A percentile compares a stretch with the other conserved stretches of the same genome.
These are phyloP conservation scores for Beverwykella pulmonaria DNA, from an alignment of 495 filamentous ascomycete genomes.

Conservation along the genomic window DNA sequence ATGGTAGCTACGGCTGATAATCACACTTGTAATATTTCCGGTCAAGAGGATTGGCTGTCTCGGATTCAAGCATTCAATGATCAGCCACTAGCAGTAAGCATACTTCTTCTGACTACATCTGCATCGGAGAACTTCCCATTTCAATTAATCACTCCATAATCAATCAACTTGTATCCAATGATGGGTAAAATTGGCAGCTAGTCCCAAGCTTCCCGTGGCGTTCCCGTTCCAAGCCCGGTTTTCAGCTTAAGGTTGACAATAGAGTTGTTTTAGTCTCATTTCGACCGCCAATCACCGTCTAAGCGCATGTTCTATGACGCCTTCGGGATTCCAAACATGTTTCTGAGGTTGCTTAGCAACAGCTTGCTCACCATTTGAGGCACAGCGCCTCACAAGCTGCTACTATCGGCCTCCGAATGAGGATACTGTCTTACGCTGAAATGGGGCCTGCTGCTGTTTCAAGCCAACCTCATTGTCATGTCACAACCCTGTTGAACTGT, in stretches of 20 bases:
- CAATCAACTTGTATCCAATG: neutral
- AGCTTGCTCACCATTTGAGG: neutral
- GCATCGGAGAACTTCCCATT: slow-evolving; percentile 5
- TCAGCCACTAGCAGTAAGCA: slow-evolving; percentile 25
- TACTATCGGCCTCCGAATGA: neutral
- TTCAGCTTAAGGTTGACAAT: slow-evolving; percentile 20
- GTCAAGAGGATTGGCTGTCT: slow-evolving; percentile 5
- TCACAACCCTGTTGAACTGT: neutral
- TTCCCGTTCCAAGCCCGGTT: neutral
- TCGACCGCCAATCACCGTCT: neutral
- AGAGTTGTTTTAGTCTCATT: slow-evolving; percentile 7
- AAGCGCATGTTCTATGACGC: neutral
- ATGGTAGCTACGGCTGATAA: neutral
- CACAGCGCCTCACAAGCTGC: neutral
- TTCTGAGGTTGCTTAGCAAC: neutral
- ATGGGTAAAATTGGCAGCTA: neutral
- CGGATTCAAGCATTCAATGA: slow-evolving; percentile 17
- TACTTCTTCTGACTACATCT: slow-evolving; percentile 1
- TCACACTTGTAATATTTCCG: neutral
- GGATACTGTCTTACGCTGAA: neutral
- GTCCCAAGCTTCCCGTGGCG: neutral
- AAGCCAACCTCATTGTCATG: neutral
- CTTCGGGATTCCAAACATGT: neutral
- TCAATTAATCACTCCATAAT: neutral
- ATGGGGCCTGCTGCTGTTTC: neutral